A percentile compares a stretch with the other conserved stretches of the same genome.
These are phyloP conservation scores for Penicillium flavigenum DNA, from an alignment of 495 filamentous ascomycete species.

Conservation along the genomic window DNA sequence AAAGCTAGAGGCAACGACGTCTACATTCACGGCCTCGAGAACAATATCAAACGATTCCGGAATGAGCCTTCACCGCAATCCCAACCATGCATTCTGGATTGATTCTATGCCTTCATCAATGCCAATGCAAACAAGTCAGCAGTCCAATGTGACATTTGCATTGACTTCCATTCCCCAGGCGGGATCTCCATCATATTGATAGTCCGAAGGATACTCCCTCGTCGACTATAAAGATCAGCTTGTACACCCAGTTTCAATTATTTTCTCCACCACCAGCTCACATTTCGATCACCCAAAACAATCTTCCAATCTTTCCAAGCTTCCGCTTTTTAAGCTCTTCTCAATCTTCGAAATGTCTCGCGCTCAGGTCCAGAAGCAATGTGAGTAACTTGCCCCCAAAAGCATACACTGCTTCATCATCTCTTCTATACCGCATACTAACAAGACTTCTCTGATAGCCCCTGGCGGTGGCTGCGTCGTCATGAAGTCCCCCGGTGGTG, in stretches of 20 bases:
- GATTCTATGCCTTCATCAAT: slow-evolving; percentile 3
- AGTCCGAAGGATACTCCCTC: background rate
- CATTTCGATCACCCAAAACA: slow-evolving; percentile 16
- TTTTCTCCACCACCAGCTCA: slow-evolving; percentile 21
- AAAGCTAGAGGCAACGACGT: background rate
- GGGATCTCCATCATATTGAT: background rate
- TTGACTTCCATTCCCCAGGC: background rate
- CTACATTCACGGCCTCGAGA: slow-evolving; percentile 1
- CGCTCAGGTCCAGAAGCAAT: slow-evolving; percentile 30
- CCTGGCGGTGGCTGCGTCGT: slow-evolving; percentile 43
- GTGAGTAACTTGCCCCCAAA: slow-evolving; percentile 20
- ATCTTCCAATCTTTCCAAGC: slow-evolving; percentile 22
- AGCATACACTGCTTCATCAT: slow-evolving; percentile 5
- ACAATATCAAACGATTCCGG: slow-evolving; percentile 6
- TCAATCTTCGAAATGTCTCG: slow-evolving; percentile 40
- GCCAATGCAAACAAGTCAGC: slow-evolving; percentile 1
- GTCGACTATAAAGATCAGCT: slow-evolving; percentile 16
- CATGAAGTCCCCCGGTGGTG: no score
- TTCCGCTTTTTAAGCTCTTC: slow-evolving; percentile 29
- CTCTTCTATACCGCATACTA: slow-evolving; percentile 8
- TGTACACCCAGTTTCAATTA: slow-evolving; percentile 4
- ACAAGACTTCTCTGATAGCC: slow-evolving; percentile 26
- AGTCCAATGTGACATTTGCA: slow-evolving; percentile 5
- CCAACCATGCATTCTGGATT: background rate
- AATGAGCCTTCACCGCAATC: background rate